phyloP scores from a whole-genome alignment of 805 yeast genomes.

The Cyberlindnera sargentensis region DNA sequence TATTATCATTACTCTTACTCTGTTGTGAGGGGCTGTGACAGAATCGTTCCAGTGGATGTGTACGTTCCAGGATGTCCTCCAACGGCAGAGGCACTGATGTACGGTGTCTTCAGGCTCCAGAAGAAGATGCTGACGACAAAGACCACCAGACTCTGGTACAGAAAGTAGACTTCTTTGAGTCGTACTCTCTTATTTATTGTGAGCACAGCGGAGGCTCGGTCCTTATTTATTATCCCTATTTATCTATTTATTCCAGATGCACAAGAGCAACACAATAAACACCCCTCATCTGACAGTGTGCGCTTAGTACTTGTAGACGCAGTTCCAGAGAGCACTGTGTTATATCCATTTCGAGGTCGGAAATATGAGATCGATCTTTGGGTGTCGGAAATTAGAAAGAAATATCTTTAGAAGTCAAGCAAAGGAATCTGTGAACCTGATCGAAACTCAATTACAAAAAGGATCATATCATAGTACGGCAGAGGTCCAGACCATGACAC shows the following conservation, averaged over 20 bases:
- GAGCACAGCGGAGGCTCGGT: too few relatives aligned
- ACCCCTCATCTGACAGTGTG: background rate
- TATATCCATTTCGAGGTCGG: too few relatives aligned
- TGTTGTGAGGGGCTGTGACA: conserved; percentile 85
- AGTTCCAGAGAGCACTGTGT: too few relatives aligned
- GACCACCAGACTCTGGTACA: conserved; percentile 82
- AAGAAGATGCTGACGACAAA: conserved; percentile 82
- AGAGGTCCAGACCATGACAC: background rate
- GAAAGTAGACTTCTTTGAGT: conserved; percentile 31
- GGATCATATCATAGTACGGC: too few relatives aligned
- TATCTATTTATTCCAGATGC: conserved; percentile 1
- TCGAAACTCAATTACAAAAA: too few relatives aligned
- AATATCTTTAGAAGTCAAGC: too few relatives aligned
- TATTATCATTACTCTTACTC: conserved; percentile 86
- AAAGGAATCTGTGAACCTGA: too few relatives aligned
- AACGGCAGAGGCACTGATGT: conserved; percentile 84
- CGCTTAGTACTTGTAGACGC: too few relatives aligned
- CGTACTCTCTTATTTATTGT: too few relatives aligned
- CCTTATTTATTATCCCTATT: background rate
- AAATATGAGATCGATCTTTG: too few relatives aligned
- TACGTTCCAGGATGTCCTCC: conserved; percentile 95
- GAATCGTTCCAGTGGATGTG: conserved; percentile 82
- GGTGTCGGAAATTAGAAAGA: too few relatives aligned
- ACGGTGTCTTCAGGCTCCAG: conserved; percentile 83
- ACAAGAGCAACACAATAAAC: background rate